Base-by-base conservation (phyloP, 2,329 filamentous ascomycete genomes). In the Balansia obtecta region DNA sequence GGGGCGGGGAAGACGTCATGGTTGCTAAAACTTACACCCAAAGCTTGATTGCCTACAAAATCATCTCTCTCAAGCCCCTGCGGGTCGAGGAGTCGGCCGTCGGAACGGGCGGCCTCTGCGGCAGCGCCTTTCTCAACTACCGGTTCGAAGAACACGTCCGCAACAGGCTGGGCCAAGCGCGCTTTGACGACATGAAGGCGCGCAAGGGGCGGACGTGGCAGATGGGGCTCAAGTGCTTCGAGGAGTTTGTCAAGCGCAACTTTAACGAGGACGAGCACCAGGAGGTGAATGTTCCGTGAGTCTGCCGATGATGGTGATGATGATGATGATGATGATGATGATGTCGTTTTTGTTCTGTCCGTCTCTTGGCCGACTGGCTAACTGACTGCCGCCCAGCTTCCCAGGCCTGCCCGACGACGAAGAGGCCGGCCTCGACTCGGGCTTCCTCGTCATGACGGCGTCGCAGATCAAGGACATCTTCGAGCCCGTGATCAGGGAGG, bases 201-300 rank as follows among this genome's bases (percentile, higher is more conserved):
- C 86, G 86, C 67, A 88, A 88, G 65, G 77, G 77, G 3, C 88
- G 86, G 66, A 87, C 83, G 1, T 90, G 86, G 85, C 85, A 84
- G 63, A 83, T 83, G 80, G 86, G 82, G 2, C 70, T 90, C 47
- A 77, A 80, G 50, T 89, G 88, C 61, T 91, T 88, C 64, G 86
- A 91, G 59, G 85, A 90, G 61, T 89, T 88, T 61, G 85, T 91
- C 13, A 91, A 91, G 67, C 77, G 86, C 13, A 89, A 88, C 60
- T 91, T 90, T 62, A 84, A 86, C 61, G 83, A 86, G 58, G 84
- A 88, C 45, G 85, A 88, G 60, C 79, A 86, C 55, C 75, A 82
- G 46, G 86, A 90, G 62, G 79, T 89, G 52, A 88, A 88, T 52
- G 77, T 90, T 4, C 86, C 86, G 76, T 80, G 66, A 56, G 76